Base-by-base conservation (phyloP, 2,329 filamentous ascomycete genomes). In the Cladorrhinum sp. region DNA sequence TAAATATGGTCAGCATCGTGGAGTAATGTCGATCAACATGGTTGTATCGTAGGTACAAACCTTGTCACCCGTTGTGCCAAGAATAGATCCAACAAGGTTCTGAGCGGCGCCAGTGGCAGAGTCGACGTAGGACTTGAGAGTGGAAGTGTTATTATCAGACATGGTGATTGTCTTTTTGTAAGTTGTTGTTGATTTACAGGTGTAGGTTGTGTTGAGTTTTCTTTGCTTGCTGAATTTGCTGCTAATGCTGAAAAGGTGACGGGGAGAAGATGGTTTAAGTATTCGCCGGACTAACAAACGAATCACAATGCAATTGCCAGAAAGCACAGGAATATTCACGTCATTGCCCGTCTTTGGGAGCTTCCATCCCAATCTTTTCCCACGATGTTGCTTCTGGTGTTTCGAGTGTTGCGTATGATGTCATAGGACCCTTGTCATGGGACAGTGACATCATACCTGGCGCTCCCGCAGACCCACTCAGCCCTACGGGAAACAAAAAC, bases 71-170 rank as follows among this genome's bases (percentile, higher is more conserved):
- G 81, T 80, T 79, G 78, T 91, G 69, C 92, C 92, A 9, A 90
- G 93, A 59, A 96, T 63, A 64, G 79, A 83, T 65, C 91, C 91
- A 55, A 95, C 69, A 55, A 82, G 86, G 64, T 82, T 88, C 77
- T 96, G 91, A 57, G 87, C 84, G 58, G 86, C 80, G 67, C 90
- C 91, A 39, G 86, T 82, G 70, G 89, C 90, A 14, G 84, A 83
- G 82, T 93, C 88, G 68, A 91, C 72, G 77, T 87, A 88, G 60
- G 90, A 89, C 81, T 94, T 85, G 71, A 93, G 82, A 65, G 92
- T 95, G 65, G 91, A 96, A 67, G 88, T 84, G 68, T 75, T 75
- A 62, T 76, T 72, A 73, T 76, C 75, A 70, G 76, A 78, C 74
- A 78, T 79, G 52, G 50, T 75, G 59, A 62, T 58, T 64, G 59